These are phyloP conservation scores for Climacium dendroides DNA, from an alignment of 225 moss, liverwort and hornwort species.

Conservation along the genomic window DNA sequence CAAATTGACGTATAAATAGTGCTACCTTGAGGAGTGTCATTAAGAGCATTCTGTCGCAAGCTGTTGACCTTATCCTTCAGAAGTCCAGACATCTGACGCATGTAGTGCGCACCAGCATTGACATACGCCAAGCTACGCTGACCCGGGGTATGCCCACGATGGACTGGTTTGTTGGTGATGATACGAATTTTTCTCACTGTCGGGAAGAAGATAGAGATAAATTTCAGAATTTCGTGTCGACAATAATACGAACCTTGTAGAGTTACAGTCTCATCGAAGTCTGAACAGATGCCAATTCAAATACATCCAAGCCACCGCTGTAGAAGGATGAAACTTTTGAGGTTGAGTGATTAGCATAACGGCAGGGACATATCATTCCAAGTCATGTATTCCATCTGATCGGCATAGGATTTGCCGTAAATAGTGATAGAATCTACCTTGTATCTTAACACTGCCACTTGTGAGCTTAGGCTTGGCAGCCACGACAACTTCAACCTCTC, in stretches of 20 bases:
- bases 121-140: conserved; percentile 90
- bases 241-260: not conserved
- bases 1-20: conserved; percentile 2
- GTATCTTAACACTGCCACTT: conserved; percentile 72
- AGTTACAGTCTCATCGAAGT: not conserved
- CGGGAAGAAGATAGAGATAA: not conserved
- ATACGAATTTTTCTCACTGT: conserved; percentile 94
- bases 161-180: conserved; percentile 56
- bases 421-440: conserved; percentile 35
- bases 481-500: conserved; percentile 59
- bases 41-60: conserved; percentile 58
- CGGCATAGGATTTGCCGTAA: not conserved
- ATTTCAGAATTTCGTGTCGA: not conserved
- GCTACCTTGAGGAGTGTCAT: conserved; percentile 70
- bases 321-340: not conserved
- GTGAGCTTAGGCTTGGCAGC: conserved; percentile 68
- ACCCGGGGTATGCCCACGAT: conserved; percentile 60
- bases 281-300: not conserved
- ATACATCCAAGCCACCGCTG: not conserved
- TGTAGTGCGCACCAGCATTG: conserved; percentile 92
- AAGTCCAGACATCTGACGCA: conserved; percentile 96
- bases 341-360: not conserved
- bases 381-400: not conserved
- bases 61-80: conserved; percentile 97
- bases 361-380: not conserved